Evolutionary conservation across 371 early-diverging fungal genomes (phyloP).

Genomic region (Fennellomyces sp.): DNA sequence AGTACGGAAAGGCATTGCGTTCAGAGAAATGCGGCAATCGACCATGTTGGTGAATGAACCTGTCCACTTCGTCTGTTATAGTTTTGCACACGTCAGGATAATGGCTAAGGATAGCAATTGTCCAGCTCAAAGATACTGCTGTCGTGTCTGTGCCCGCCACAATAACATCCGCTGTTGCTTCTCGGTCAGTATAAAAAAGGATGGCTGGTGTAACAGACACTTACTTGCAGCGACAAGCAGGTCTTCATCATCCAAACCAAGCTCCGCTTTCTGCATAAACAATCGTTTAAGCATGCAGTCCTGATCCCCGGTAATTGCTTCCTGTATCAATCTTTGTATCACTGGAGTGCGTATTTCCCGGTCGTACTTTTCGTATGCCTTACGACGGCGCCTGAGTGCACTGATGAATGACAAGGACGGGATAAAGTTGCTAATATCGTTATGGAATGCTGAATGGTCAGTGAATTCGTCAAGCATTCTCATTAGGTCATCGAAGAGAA

Average conservation of each 20-base stretch:
- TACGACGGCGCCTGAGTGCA: background rate
- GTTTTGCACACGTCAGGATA: slow-evolving; percentile 13
- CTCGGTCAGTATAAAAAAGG: background rate
- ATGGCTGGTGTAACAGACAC: background rate
- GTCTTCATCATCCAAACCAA: slow-evolving; percentile 8
- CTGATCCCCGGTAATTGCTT: background rate
- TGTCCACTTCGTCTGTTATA: slow-evolving; percentile 4
- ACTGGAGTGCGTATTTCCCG: slow-evolving; percentile 1
- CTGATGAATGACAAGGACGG: background rate
- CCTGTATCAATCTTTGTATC: background rate
- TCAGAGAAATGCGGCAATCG: slow-evolving; percentile 14
- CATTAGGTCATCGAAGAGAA: background rate
- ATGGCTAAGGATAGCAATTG: slow-evolving; percentile 7
- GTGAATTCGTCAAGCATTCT: background rate
- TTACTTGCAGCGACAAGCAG: slow-evolving; percentile 1
- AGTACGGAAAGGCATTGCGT: background rate
- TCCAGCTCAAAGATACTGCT: slow-evolving; percentile 8
- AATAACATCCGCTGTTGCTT: background rate
- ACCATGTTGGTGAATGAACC: background rate
- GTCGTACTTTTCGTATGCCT: background rate
- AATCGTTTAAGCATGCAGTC: slow-evolving; percentile 22
- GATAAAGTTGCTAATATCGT: background rate
- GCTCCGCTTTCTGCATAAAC: slow-evolving; percentile 3
- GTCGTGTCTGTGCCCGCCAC: slow-evolving; percentile 12
- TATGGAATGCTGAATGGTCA: background rate